Evolutionary conservation across 2,329 filamentous ascomycete genomes (phyloP), one percentile per base, ranked within the genome.

Genomic region (Colletotrichum cuscutae): DNA sequence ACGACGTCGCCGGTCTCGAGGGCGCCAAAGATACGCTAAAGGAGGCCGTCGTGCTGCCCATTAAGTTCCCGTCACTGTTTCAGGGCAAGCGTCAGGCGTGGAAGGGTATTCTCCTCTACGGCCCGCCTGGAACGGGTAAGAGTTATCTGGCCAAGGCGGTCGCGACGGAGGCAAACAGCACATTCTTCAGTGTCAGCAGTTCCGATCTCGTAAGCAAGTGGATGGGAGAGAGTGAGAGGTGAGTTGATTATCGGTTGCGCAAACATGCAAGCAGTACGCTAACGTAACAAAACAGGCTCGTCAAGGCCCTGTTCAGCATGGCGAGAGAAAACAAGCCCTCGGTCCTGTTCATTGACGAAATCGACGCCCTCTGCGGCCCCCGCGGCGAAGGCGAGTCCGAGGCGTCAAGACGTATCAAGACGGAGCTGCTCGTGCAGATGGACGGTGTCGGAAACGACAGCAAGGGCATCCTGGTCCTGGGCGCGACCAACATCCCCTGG

Each of bases 151-250:
- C 97, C 75, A 99, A 98, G 84, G 97, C 97, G 2, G 96, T 99
- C 63, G 97, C 97, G 65, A 99, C 97, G 22, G 97, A 99, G 84
- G 97, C 97, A 72, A 98, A 99, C 84, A 98, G 95, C 84, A 98
- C 97, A 4, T 99, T 99, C 82, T 99, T 99, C 89, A 98, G 95
- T 80, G 96, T 99, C 76, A 97, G 94, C 84, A 97, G 94, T 88
- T 97, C 95, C 80, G 97, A 99, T 82, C 83, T 99, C 83, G 97
- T 99, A 74, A 98, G 95, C 82, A 99, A 99, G 82, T 99, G 97
- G 97, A 99, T 99, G 97, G 97, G 97, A 86, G 97, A 99, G 84
- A 97, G 94, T 87, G 97, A 99, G 90, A 91, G 95, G 94, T 97
- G 86, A 61, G 87, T 54, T 26, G 24, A 26, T 19, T 42, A 19